Evolutionary conservation across 2,329 filamentous ascomycete genomes (phyloP), one percentile per base, ranked within the genome.

Genomic region (Aspergillus sp.): DNA sequence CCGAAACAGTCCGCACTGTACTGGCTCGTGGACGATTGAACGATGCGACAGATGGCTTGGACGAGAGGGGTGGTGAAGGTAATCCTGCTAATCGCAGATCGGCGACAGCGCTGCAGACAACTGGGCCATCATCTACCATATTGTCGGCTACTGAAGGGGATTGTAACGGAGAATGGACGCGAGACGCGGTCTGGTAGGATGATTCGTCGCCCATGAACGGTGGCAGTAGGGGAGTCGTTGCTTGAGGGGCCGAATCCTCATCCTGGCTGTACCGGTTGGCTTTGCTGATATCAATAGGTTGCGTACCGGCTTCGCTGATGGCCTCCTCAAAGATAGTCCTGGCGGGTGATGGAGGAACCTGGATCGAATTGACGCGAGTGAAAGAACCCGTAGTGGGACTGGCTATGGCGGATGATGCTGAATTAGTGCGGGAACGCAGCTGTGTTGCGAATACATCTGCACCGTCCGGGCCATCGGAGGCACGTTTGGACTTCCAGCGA

Each of bases 221-320:
- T 7, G 93, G 93, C 2, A 97, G 82, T 7, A 97, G 83, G 41
- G 93, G 94, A 2, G 93, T 97, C 3, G 89, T 89, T 0, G 91
- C 89, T 67, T 90, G 78, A 78, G 87, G 73, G 78, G 87, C 78
- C 78, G 86, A 75, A 77, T 84, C 75, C 67, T 86, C 32, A 15
- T 36, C 71, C 67, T 79, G 66, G 75, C 79, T 68, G 62, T 79
- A 60, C 70, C 80, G 75, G 62, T 83, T 86, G 39, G 82, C 81
- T 57, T 81, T 81, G 47, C 83, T 80, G 32, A 84, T 80, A 51
- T 88, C 82, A 39, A 85, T 78, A 5, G 83, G 77, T 19, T 75
- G 74, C 0, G 80, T 75, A 4, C 81, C 81, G 39, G 87, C 76
- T 66, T 81, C 79, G 49, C 78, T 77, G 6, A 75, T 62, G 41